Base-by-base conservation (phyloP, 1,284 basidiomycete genomes). In the Pterulicium gracile region DNA sequence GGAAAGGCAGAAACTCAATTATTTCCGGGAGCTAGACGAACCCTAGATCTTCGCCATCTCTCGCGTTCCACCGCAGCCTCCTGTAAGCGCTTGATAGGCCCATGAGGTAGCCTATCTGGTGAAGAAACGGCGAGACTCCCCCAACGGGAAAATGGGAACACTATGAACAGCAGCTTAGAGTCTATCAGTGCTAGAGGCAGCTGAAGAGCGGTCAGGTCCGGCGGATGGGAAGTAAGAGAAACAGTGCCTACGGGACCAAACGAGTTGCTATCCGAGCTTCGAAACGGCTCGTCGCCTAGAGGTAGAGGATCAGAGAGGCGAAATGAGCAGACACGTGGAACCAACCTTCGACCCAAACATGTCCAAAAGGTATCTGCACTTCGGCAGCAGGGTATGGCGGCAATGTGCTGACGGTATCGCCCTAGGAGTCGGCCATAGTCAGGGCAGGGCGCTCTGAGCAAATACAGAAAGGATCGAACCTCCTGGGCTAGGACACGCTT, bases 341-440 rank as follows among this genome's bases (percentile, higher is more conserved):
- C 61, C 50, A 49, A 75, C 82, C 82, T 73, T 87, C 84, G 44
- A 88, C 69, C 84, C 84, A 88, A 36, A 76, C 66, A 51, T 84
- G 75, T 1, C 82, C 83, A 50, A 61, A 51, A 1, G 82, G 81
- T 23, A 88, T 58, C 15, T 53, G 57, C 3, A 81, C 71, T 50
- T 76, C 66, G 10, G 64, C 48, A n/a, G 76, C 69, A 2, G 79
- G 76, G 55, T 79, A 81, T 1, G 84, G 83, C n/a, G 82, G 77
- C 17, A 85, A 61, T 3, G 84, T 82, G 54, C 73, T 72, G 2
- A 88, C 74, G 15, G 60, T 60, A 55, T 88, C 83, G 3, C 81
- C 80, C 52, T 21, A 24, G 5, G 42, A 7, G 42, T 24, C 12
- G 17, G 15, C 15, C 12, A 34, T 15, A 34, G 27, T 10, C 10